A percentile compares a stretch with the other conserved stretches of the same genome.
Evolutionary conservation across 1,139 yeast genomes (phyloP).

Genomic region (Kurtzmaniella quercitrusa): DNA sequence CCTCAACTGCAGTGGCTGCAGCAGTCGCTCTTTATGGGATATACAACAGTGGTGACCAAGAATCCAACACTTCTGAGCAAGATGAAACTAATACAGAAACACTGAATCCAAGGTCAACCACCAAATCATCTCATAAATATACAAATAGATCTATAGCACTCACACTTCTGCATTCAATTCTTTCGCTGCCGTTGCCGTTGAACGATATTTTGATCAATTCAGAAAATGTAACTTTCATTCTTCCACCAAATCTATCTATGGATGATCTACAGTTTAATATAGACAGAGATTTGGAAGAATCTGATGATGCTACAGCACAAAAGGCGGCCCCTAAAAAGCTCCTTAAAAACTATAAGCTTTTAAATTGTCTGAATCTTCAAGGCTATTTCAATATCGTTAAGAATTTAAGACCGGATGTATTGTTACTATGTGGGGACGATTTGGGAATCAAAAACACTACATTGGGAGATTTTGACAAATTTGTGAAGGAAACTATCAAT

Average conservation of each 20-base stretch:
- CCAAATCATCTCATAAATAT: conserved; percentile 14
- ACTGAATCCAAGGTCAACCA: neutral
- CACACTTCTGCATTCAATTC: conserved; percentile 41
- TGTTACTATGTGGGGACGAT: conserved; percentile 42
- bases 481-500: conserved; percentile 35
- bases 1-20: conserved; percentile 33
- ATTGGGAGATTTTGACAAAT: conserved; percentile 37
- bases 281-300: conserved; percentile 6
- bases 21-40: conserved; percentile 11
- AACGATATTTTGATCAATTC: conserved; percentile 34
- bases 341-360: conserved; percentile 34
- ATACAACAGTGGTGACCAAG: conserved; percentile 1
- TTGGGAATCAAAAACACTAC: conserved; percentile 31
- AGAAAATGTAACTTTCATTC: conserved; percentile 43
- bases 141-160: conserved; percentile 37
- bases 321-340: conserved; percentile 18
- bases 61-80: no score
- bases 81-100: no score
- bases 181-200: conserved; percentile 36
- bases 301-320: neutral
- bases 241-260: conserved; percentile 42
- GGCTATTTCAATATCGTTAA: conserved; percentile 41
- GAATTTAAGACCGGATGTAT: conserved; percentile 40
- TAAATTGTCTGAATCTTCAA: conserved; percentile 38
- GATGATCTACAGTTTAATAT: conserved; percentile 32